Evolutionary conservation across 495 filamentous ascomycete species (phyloP), one percentile per base, ranked within the genome.

Genomic region (Annulohypoxylon nitens): DNA sequence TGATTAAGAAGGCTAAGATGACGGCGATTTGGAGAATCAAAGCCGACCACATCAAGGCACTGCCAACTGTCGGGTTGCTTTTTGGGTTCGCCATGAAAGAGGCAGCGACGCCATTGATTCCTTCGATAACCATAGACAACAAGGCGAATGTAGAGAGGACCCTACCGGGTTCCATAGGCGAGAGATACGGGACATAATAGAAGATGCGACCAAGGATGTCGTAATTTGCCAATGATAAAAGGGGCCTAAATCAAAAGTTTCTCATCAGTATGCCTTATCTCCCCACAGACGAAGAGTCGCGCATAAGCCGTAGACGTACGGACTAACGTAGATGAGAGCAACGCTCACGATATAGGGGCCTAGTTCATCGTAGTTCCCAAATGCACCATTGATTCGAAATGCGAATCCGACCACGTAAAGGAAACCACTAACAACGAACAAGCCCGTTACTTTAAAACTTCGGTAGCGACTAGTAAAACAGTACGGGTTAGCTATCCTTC

Each of bases 181-280:
- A 39, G 1, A 60, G 57, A 25, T 60, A 60, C 20, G 57, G 57
- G 4, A 60, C 57, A 12, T 60, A 60, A 37, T 60, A 43, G 36
- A 60, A 60, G 36, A 60, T 30, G 18, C 57, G 57, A 5, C 57
- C 57, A 12, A 60, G 57, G 8, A 60, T 60, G n/a, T 60, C 57
- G 57, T 60, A 60, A 20, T 60, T 43, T 20, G 57, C 57, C n/a
- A 60, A 18, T n/a, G 57, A 60, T 25, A 60, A 8, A 26, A 60
- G 37, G 12, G 57, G 57, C 20, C 57, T 60, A 43, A 20, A 14
- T 20, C 14, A 9, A 8, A 43, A 43, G 2, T 25, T 18, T 3
- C 0, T 8, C 18, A 11, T 60, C 5, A 60, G 11, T 30, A 25
- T 14, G 10, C 10, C 36, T n/a, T 4, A 7, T 37, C 14, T 18